Conservation (phyloP, 352 stramenopile species). For the Phytophthora crassamura region DNA sequence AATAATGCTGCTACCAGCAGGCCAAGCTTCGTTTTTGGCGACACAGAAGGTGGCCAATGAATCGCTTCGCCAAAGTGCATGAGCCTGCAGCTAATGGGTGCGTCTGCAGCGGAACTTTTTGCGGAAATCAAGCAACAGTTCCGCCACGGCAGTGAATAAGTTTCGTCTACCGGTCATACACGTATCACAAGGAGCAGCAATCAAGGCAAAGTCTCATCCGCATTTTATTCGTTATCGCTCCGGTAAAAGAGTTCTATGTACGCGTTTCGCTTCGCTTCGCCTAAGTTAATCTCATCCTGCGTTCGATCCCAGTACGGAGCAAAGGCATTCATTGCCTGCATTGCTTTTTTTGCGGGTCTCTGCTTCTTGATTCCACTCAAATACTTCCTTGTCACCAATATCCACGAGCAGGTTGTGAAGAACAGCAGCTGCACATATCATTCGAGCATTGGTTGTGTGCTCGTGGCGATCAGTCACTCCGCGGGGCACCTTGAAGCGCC, state of each 20-base stretch:
- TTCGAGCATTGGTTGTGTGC: slow-evolving; percentile 9
- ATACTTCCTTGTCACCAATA: slow-evolving; percentile 15
- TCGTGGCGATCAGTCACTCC: slow-evolving; percentile 9
- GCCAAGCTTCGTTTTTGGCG: background rate
- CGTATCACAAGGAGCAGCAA: no score
- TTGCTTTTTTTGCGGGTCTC: slow-evolving; percentile 3
- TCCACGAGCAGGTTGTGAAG: slow-evolving; percentile 10
- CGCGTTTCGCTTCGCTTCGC: slow-evolving; percentile 13
- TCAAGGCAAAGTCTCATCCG: background rate
- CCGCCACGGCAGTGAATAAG: background rate
- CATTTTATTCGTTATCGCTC: slow-evolving; percentile 17
- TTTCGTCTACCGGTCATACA: no score
- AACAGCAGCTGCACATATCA: slow-evolving; percentile 15
- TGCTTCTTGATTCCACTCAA: slow-evolving; percentile 5
- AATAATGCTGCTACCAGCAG: background rate
- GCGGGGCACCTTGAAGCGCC: slow-evolving; percentile 5
- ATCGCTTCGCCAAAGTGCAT: background rate
- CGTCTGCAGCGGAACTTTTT: background rate
- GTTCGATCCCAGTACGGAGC: slow-evolving; percentile 10
- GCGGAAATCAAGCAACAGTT: slow-evolving; percentile 2
- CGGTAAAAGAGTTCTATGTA: slow-evolving; percentile 17
- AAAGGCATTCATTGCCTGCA: slow-evolving; percentile 13
- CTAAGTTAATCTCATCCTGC: slow-evolving; percentile 19
- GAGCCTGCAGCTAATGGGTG: slow-evolving; percentile 1
- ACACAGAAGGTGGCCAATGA: background rate